Percentiles rank a stretch among this genome's conserved stretches.
phyloP scores from a whole-genome alignment of 768 basidiomycete genomes.

The Artomyces pyxidatus region DNA sequence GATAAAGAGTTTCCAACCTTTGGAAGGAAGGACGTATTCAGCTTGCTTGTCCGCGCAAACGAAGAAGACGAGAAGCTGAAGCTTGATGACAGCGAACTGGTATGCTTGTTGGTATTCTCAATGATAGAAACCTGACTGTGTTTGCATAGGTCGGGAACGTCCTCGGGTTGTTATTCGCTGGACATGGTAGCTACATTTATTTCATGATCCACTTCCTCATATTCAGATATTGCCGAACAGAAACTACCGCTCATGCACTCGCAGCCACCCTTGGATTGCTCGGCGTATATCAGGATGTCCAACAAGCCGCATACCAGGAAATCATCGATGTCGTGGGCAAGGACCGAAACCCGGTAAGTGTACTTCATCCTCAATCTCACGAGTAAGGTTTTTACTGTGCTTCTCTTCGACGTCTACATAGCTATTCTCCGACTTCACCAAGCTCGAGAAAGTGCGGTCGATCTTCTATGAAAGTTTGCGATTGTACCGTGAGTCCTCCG shows the following conservation, averaged over 20 bases:
- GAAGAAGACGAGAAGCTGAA: conserved; percentile 6
- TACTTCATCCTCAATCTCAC: background rate
- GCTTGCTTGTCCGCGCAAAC: conserved; percentile 12
- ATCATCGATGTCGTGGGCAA: conserved; percentile 18
- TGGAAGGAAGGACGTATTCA: conserved; percentile 13
- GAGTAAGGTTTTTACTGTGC: background rate
- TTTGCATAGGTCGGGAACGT: conserved; percentile 10
- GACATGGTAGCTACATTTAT: conserved; percentile 10
- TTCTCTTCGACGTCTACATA: background rate
- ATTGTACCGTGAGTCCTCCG: conserved; percentile 23
- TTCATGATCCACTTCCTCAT: background rate
- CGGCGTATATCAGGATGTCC: conserved; percentile 22
- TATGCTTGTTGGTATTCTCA: background rate
- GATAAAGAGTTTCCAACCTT: background rate
- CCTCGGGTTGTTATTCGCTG: conserved; percentile 14
- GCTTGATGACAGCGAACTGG: conserved; percentile 9
- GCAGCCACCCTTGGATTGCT: conserved; percentile 27
- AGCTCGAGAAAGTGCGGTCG: conserved; percentile 23
- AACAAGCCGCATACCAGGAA: conserved; percentile 27
- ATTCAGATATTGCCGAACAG: conserved; percentile 9
- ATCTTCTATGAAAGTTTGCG: conserved; percentile 26
- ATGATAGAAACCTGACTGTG: background rate
- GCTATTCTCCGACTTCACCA: conserved; percentile 19
- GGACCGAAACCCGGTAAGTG: conserved; percentile 18
- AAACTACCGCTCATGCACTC: conserved; percentile 27